Evolutionary conservation across 2,329 filamentous ascomycete genomes (phyloP), one percentile per base, ranked within the genome.

Genomic region (Colletotrichum trifolii): DNA sequence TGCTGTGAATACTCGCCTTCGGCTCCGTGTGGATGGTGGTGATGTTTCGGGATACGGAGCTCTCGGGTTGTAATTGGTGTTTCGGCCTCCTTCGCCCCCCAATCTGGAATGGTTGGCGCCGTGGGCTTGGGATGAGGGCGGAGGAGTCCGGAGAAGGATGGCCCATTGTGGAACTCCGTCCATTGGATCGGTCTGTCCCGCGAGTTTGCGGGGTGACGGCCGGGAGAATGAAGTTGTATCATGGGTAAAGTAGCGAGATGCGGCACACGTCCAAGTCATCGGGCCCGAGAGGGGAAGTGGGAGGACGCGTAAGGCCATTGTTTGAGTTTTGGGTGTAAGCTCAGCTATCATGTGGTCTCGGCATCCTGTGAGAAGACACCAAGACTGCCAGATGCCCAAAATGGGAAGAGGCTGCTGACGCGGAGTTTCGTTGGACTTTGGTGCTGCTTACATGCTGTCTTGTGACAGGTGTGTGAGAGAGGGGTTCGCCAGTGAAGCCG

Each of bases 391-490:
- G 43, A 8, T 11, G 43, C 17, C 42, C 13, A 43, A 15, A 43
- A 43, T 43, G 43, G 13, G 15, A 46, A 11, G 13, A 15, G 15
- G 17, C 6, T 46, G 2, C 25, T n/a, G 36, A 11, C 35, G 53
- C 43, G 53, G 53, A 55, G n/a, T 55, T 47, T 34, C 53, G 53
- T 17, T 15, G 34, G 34, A 33, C 6, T 17, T 36, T 15, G 36
- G 3, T 34, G 42, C n/a, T 42, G 34, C 42, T 55, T 55, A 55
- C 53, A 25, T 55, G 42, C 33, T 55, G 53, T 46, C 39, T n/a
- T 9, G 25, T 25, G 25, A 25, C 25, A 4, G 25, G 25, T 25
- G 25, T 25, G 25, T 4, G 25, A 25, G 25, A 25, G 25, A 25
- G 25, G 25, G 25, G 25, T 25, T 25, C 25, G 25, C 25, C 25